These are phyloP conservation scores for Aspergillus fumigatiaffinis DNA, from an alignment of 2,329 filamentous ascomycete species.

Conservation along the genomic window DNA sequence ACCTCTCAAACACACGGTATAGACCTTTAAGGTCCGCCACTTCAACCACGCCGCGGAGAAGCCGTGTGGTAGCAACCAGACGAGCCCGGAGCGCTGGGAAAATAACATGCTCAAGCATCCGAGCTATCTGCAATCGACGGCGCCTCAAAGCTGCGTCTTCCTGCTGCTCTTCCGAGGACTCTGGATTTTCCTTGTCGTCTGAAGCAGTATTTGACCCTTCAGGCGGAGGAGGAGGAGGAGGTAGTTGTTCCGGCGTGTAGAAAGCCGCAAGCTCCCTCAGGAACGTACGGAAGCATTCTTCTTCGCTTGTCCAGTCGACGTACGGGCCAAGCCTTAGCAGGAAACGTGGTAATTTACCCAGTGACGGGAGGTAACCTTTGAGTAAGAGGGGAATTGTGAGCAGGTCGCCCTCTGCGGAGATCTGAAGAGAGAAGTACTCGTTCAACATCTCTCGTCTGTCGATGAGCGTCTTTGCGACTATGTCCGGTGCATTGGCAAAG, in stretches of 20 bases:
- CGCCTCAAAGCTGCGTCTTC: constrained; percentile 43
- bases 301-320: constrained; percentile 82
- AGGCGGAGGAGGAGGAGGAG: constrained; percentile 37
- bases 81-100: constrained; percentile 85
- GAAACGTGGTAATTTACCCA: constrained; percentile 85
- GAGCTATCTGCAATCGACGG: constrained; percentile 65
- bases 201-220: background rate
- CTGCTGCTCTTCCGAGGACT: constrained; percentile 31
- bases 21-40: constrained; percentile 88
- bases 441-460: constrained; percentile 77
- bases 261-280: constrained; percentile 83
- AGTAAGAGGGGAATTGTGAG: constrained; percentile 76
- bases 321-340: constrained; percentile 82
- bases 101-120: constrained; percentile 76
- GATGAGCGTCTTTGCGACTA: constrained; percentile 66
- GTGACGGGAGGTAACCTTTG: constrained; percentile 80
- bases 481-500: constrained; percentile 61
- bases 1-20: constrained; percentile 92
- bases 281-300: constrained; percentile 79
- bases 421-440: constrained; percentile 87
- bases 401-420: constrained; percentile 73
- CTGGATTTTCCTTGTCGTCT: constrained; percentile 7
- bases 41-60: constrained; percentile 77
- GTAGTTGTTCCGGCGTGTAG: constrained; percentile 83
- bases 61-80: constrained; percentile 72